phyloP scores from a whole-genome alignment of 108 stramenopile species.

The Chaetoceros tenuissimus region DNA sequence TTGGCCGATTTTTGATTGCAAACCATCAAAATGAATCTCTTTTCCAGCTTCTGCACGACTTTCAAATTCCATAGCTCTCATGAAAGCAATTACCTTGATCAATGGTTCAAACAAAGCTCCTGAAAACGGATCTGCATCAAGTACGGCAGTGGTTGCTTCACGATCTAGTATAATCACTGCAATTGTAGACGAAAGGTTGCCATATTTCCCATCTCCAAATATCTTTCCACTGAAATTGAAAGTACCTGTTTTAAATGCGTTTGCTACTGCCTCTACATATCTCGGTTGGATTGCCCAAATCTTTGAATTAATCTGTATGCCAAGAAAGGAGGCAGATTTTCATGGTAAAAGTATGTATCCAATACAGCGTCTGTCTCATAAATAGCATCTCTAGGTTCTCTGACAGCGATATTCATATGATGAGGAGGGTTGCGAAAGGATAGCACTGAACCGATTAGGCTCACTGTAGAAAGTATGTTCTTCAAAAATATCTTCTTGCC shows the following conservation, averaged over 20 bases:
- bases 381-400: constrained; percentile 36
- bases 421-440: constrained; percentile 55
- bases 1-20: constrained; percentile 22
- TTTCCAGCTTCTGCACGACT: background rate
- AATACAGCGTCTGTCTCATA: constrained; percentile 64
- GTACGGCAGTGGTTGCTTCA: constrained; percentile 30
- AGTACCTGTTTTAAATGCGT: constrained; percentile 50
- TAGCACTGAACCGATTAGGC: constrained; percentile 20
- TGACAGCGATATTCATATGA: constrained; percentile 37
- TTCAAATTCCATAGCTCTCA: constrained; percentile 40
- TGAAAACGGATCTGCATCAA: constrained; percentile 43
- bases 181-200: constrained; percentile 39
- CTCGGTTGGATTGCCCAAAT: constrained; percentile 54
- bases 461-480: constrained; percentile 15
- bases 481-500: constrained; percentile 26
- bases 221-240: constrained; percentile 20
- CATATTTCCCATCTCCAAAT: constrained; percentile 45
- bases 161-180: constrained; percentile 52
- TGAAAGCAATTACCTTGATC: constrained; percentile 37
- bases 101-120: constrained; percentile 56
- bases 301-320: constrained; percentile 45
- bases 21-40: background rate
- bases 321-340: constrained; percentile 43
- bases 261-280: constrained; percentile 22
- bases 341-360: constrained; percentile 41